Percentiles rank a stretch among this genome's conserved stretches.
These are phyloP conservation scores for Ophiostoma angusticollis DNA, from an alignment of 2,329 filamentous ascomycete genomes.

Conservation along the genomic window DNA sequence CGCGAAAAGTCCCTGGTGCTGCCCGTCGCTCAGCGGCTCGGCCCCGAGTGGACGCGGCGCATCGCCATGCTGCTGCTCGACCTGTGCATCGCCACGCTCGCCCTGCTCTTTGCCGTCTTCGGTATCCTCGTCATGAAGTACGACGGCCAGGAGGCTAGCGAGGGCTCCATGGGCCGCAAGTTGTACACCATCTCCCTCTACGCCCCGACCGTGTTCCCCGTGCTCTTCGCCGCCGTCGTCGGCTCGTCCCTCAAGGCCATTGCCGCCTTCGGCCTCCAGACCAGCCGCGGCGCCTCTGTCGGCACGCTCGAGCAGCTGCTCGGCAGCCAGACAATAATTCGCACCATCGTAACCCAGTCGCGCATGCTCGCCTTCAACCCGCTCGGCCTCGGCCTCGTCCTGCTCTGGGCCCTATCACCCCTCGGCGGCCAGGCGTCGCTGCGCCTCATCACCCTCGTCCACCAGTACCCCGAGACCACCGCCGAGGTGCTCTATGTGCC, in stretches of 20 bases:
- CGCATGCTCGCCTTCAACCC: constrained; percentile 17
- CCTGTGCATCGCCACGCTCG: background rate
- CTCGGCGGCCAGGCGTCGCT: constrained; percentile 20
- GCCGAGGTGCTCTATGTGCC: background rate
- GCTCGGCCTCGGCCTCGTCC: constrained; percentile 15
- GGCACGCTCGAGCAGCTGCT: constrained; percentile 19
- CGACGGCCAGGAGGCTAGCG: background rate
- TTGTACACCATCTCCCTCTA: constrained; percentile 4
- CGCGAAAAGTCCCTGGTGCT: no score
- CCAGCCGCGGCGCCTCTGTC: constrained; percentile 14
- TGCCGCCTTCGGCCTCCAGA: constrained; percentile 18
- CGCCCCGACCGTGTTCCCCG: constrained; percentile 18
- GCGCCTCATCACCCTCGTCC: constrained; percentile 11
- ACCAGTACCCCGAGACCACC: constrained; percentile 17
- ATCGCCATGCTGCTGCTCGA: background rate
- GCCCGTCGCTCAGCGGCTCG: no score
- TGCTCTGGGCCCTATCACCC: constrained; percentile 21
- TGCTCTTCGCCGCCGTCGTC: constrained; percentile 19
- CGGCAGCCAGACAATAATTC: constrained; percentile 20
- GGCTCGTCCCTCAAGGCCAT: constrained; percentile 18
- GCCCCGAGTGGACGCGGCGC: background rate
- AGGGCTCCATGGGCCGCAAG: background rate
- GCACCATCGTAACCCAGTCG: constrained; percentile 17
- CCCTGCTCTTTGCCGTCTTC: constrained; percentile 6
- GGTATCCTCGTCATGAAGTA: constrained; percentile 2